Evolutionary conservation across 78 protist species (phyloP).

Genomic region (Tieghemostelium lacteum): DNA sequence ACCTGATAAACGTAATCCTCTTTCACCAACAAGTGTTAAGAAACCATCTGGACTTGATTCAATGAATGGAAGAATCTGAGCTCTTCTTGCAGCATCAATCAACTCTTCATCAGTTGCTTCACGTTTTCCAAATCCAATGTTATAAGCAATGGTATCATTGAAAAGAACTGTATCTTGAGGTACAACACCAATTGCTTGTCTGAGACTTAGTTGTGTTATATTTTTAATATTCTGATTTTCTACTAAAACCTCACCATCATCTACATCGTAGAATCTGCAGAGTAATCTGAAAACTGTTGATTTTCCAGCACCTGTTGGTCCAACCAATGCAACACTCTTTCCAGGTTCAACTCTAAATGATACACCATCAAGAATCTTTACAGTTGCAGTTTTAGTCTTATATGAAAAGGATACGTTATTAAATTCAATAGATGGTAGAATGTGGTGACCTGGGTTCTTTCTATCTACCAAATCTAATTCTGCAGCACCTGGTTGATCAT

Average conservation of each 20-base stretch:
- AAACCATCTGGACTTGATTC: slow-evolving; percentile 88
- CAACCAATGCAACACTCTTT: slow-evolving; percentile 65
- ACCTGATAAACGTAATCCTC: slow-evolving; percentile 89
- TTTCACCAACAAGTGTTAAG: slow-evolving; percentile 92
- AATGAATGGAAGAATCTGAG: slow-evolving; percentile 96
- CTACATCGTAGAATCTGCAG: slow-evolving; percentile 88
- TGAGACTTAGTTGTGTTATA: slow-evolving; percentile 67
- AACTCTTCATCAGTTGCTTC: slow-evolving; percentile 52
- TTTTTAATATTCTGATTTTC: slow-evolving; percentile 83
- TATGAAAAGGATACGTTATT: slow-evolving; percentile 37
- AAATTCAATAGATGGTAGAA: slow-evolving; percentile 53
- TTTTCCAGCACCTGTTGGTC: slow-evolving; percentile 93
- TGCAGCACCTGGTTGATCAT: slow-evolving; percentile 20
- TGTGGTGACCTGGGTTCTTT: no score
- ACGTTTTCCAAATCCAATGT: slow-evolving; percentile 87
- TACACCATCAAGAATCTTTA: neutral
- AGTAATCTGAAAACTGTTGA: slow-evolving; percentile 81
- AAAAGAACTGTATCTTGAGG: slow-evolving; percentile 93
- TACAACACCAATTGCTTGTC: slow-evolving; percentile 81
- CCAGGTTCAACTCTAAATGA: slow-evolving; percentile 67
- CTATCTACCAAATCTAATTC: neutral
- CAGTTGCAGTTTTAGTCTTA: neutral
- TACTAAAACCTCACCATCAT: slow-evolving; percentile 83
- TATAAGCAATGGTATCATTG: slow-evolving; percentile 86
- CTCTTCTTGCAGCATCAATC: slow-evolving; percentile 88